These are phyloP conservation scores for Hibiscus syriacus DNA, from an alignment of 345 rosid genomes.

Conservation along the genomic window DNA sequence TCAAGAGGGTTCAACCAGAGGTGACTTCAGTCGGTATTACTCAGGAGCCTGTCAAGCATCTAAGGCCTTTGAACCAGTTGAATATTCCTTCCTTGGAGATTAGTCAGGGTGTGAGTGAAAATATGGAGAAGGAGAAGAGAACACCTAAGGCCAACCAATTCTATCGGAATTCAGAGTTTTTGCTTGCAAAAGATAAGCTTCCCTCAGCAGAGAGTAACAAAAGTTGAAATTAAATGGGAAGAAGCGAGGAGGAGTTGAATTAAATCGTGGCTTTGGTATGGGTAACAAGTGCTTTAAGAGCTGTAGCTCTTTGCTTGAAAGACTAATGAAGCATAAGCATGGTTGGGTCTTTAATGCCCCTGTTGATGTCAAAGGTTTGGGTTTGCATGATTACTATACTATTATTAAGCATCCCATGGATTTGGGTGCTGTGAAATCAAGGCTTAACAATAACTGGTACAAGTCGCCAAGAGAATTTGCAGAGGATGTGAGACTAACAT, in stretches of 20 bases:
- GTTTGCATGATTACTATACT: too few relatives aligned
- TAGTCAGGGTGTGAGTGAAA: slow-evolving; percentile 51
- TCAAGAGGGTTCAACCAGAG: slow-evolving; percentile 51
- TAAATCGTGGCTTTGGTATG: slow-evolving; percentile 45
- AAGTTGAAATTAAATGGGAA: slow-evolving; percentile 71
- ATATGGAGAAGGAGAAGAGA: slow-evolving; percentile 28
- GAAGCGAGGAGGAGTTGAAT: slow-evolving; percentile 58
- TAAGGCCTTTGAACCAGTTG: slow-evolving; percentile 67
- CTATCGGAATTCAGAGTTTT: too few relatives aligned
- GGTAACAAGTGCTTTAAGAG: too few relatives aligned
- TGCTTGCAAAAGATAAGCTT: slow-evolving; percentile 90
- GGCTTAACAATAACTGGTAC: too few relatives aligned
- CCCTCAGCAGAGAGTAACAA: slow-evolving; percentile 94
- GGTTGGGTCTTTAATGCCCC: too few relatives aligned
- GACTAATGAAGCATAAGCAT: too few relatives aligned
- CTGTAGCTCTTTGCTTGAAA: too few relatives aligned
- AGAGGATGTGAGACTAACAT: too few relatives aligned
- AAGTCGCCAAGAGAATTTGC: too few relatives aligned
- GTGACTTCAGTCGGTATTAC: slow-evolving; percentile 47
- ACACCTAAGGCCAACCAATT: slow-evolving; percentile 88
- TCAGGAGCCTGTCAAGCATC: slow-evolving; percentile 50
- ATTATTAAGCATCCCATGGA: too few relatives aligned
- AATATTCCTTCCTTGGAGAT: slow-evolving; percentile 66
- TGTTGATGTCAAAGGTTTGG: too few relatives aligned
- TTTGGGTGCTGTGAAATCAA: too few relatives aligned